Evolutionary conservation across 2,329 filamentous ascomycete species (phyloP), one percentile per base, ranked within the genome.

Genomic region (Zopfia rhizophila): DNA sequence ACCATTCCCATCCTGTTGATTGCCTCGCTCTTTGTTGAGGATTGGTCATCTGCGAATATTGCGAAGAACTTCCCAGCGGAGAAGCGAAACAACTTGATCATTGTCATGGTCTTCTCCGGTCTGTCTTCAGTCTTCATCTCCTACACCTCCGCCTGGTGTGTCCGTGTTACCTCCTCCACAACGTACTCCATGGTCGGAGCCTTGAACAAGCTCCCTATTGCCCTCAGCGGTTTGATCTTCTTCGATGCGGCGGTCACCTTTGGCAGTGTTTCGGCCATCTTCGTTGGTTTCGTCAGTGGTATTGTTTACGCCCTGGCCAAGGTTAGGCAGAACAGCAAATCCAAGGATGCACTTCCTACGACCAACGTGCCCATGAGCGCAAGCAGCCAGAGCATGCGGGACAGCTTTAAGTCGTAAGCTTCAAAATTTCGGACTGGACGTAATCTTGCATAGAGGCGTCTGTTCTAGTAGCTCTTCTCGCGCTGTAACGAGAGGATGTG

Each of bases 61-160:
- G 75, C 78, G 59, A 85, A 82, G 73, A 97, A 97, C 81, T 99
- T 99, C 78, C 94, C 94, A 2, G 61, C 78, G n/a, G 88, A 88
- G 56, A 79, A 85, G 23, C 89, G 92, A 62, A 94, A 90, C 73
- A 83, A 80, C 60, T 85, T 97, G 61, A 82, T 96, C 59, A 76
- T 89, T 49, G 90, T 92, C 66, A 97, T 97, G 90, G 78, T 97
- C 65, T 89, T 97, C 75, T 97, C 94, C 4, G 94, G 94, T 49
- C 81, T 97, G 41, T 92, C 87, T 24, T 90, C 92, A 38, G 92
- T 97, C 66, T 96, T 97, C 77, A 99, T 99, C 74, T 97, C 93
- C n/a, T 99, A 99, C 82, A 95, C 91, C 68, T 97, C 93, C 12
- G 94, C 94, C 25, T 99, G 94, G 94, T 97, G 94, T 70, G 95